Percentiles rank a stretch among this genome's conserved stretches.
phyloP scores from a whole-genome alignment of 331 rosid genomes.

The Phaseolus coccineus region DNA sequence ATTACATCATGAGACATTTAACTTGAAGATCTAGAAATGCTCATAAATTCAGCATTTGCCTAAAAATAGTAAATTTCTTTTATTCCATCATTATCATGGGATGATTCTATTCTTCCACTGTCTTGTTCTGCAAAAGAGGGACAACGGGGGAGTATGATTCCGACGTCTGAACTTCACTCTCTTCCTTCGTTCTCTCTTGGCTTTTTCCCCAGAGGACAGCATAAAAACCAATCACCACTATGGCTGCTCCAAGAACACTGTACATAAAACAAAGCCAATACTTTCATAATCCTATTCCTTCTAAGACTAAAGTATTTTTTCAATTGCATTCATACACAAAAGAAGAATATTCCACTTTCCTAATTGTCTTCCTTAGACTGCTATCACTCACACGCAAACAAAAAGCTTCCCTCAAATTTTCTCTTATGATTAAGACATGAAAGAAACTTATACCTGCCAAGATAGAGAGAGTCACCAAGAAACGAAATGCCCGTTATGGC shows the following conservation, averaged over 20 bases:
- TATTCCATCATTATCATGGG: not conserved
- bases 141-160: not conserved
- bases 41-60: not conserved
- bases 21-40: not conserved
- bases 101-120: not conserved
- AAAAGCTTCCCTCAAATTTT: not conserved
- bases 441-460: conserved; percentile 40
- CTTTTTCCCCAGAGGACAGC: conserved; percentile 36
- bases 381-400: not conserved
- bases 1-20: not conserved
- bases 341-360: not conserved
- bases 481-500: conserved; percentile 38
- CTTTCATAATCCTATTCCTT: not conserved
- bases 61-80: not conserved
- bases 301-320: not conserved
- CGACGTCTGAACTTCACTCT: not conserved
- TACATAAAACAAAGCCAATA: not conserved
- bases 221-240: conserved; percentile 27
- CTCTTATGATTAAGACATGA: not conserved
- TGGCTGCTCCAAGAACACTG: conserved; percentile 27
- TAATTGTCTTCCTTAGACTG: not conserved
- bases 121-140: conserved; percentile 21
- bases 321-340: not conserved
- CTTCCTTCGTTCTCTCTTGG: not conserved
- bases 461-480: conserved; percentile 43